Percentiles rank a stretch among this genome's conserved stretches.
Conservation (phyloP, 805 yeast species). For the Monosporozyma unispora region DNA sequence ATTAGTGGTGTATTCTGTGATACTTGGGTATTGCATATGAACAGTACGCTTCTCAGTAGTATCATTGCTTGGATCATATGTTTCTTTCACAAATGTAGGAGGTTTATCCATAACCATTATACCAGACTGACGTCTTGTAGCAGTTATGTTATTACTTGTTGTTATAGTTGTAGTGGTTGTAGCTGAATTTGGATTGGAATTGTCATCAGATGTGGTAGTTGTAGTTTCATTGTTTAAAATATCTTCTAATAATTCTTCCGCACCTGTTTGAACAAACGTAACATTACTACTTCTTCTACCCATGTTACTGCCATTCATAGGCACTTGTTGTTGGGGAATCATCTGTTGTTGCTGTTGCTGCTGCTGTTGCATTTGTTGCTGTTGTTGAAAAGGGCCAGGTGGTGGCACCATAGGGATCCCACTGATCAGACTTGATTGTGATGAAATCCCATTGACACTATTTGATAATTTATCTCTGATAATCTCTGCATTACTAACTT, state of each 20-base stretch:
- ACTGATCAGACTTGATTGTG: slow-evolving; percentile 6
- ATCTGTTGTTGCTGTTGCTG: background rate
- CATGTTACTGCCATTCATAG: background rate
- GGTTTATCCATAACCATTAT: background rate
- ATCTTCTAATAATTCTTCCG: background rate
- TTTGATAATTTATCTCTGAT: slow-evolving; percentile 20
- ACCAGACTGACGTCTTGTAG: background rate
- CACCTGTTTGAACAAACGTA: background rate
- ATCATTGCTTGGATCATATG: background rate
- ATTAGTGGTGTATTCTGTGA: background rate
- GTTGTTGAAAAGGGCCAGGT: background rate
- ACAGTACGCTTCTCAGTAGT: background rate
- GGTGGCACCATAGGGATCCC: background rate
- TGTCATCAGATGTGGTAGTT: background rate
- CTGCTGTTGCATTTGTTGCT: background rate
- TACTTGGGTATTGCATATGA: background rate
- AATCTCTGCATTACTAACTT: slow-evolving; percentile 22
- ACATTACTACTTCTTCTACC: background rate
- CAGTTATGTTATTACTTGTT: background rate
- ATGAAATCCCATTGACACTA: slow-evolving; percentile 19
- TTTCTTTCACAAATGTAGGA: background rate
- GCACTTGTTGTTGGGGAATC: background rate
- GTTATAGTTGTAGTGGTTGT: background rate
- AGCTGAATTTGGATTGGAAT: background rate
- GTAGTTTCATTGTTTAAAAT: background rate